These are phyloP conservation scores for Trichoderma gracile DNA, from an alignment of 2,329 filamentous ascomycete species.

Conservation along the genomic window DNA sequence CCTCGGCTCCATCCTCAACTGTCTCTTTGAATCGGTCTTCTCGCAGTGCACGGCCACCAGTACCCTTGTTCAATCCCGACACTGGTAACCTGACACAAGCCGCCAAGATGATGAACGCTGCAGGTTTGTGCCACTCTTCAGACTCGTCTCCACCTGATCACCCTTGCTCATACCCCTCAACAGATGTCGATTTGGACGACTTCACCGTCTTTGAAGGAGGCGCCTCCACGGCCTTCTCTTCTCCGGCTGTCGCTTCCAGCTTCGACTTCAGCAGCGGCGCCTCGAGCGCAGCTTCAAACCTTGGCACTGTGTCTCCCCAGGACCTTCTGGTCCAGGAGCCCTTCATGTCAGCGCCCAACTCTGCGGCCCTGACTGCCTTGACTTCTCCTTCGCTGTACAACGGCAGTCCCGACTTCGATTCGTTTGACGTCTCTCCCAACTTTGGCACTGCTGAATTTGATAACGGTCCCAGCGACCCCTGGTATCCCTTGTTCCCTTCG, in stretches of 20 bases:
- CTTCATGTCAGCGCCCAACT: constrained; percentile 76
- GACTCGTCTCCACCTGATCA: constrained; percentile 27
- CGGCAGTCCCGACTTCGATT: constrained; percentile 74
- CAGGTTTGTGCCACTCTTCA: constrained; percentile 37
- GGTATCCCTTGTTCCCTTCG: constrained; percentile 74
- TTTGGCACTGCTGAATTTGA: constrained; percentile 63
- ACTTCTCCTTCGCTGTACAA: constrained; percentile 81
- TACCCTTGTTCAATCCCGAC: constrained; percentile 69
- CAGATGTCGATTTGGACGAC: constrained; percentile 59
- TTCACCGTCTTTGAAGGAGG: constrained; percentile 59
- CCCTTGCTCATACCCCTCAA: constrained; percentile 31
- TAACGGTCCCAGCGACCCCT: constrained; percentile 54
- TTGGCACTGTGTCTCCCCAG: constrained; percentile 79
- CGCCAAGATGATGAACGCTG: constrained; percentile 49
- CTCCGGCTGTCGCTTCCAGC: constrained; percentile 51
- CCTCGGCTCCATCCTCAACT: constrained; percentile 63
- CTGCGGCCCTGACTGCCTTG: constrained; percentile 76
- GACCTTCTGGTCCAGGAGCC: constrained; percentile 72
- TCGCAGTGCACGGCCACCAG: constrained; percentile 61
- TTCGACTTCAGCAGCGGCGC: constrained; percentile 54
- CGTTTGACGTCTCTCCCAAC: constrained; percentile 76
- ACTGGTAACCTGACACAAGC: constrained; percentile 53
- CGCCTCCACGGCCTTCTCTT: constrained; percentile 54
- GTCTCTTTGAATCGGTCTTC: constrained; percentile 58
- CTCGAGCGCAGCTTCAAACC: constrained; percentile 53